Percentiles rank a stretch among this genome's conserved stretches.
These are phyloP conservation scores for Leptomonas seymouri DNA, from an alignment of 208 protist genomes.

Conservation along the genomic window DNA sequence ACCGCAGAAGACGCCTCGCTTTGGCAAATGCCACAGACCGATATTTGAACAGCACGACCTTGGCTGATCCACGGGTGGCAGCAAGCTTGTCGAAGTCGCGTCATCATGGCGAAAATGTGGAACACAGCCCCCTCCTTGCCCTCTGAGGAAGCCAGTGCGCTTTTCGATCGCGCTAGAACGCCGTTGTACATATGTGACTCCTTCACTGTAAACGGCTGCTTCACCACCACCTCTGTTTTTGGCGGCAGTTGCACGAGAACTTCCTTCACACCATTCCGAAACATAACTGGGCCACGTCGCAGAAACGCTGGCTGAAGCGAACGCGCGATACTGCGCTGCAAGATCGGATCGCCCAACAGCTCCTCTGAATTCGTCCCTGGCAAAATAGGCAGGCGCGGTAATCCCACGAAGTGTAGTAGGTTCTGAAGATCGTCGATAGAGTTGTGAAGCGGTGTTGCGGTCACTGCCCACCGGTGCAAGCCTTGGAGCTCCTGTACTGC, in stretches of 20 bases:
- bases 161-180: constrained; percentile 79
- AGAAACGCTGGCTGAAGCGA: constrained; percentile 91
- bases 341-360: constrained; percentile 69
- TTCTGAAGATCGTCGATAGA: constrained; percentile 93
- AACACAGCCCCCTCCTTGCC: constrained; percentile 60
- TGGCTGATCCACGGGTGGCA: constrained; percentile 91
- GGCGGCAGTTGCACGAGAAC: constrained; percentile 82
- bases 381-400: constrained; percentile 78
- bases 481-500: constrained; percentile 84
- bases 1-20: constrained; percentile 55
- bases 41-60: constrained; percentile 57
- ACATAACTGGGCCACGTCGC: constrained; percentile 86
- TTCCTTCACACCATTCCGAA: constrained; percentile 77
- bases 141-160: constrained; percentile 67
- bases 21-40: constrained; percentile 83
- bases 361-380: constrained; percentile 72
- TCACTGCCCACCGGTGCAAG: constrained; percentile 91
- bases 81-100: constrained; percentile 92
- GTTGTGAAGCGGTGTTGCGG: constrained; percentile 95
- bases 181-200: constrained; percentile 90
- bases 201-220: constrained; percentile 63
- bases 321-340: constrained; percentile 83
- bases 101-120: constrained; percentile 95
- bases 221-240: constrained; percentile 74
- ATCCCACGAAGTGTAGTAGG: constrained; percentile 82